Base-by-base conservation (phyloP, 495 filamentous ascomycete genomes). In the Neurospora hispaniola region DNA sequence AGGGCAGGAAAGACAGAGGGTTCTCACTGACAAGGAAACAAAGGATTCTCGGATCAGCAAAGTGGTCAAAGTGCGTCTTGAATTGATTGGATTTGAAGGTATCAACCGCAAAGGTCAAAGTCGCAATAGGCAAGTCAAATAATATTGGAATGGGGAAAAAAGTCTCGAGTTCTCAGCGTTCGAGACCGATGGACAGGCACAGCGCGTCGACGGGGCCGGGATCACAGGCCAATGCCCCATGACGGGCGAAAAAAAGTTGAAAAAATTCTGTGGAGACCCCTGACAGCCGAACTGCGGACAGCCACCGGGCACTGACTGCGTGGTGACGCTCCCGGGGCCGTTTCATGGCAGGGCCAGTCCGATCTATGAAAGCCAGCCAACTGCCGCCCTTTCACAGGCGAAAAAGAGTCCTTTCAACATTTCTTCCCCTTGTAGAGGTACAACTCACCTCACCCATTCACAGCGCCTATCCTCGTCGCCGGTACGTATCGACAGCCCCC, bases 191-290 rank as follows among this genome's bases (percentile, higher is more conserved):
- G 43, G 40, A 35, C 69, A 42, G 42, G 31, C 23, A 38, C 46
- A 40, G 68, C 43, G 40, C 44, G 31, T 54, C 69, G 69, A 59
- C 11, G n/a, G 69, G 44, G 62, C 23, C 71, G 73, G 16, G 44
- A 16, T 76, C 6, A 66, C 40, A 62, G 73, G 40, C 39, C 18
- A 71, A 38, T 42, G 5, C 12, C 69, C 74, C 75, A 78, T 80
- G 42, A 27, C 71, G 71, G 72, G 27, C 62, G 59, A 42, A 72
- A 54, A 76, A 76, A 72, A 77, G 79, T 75, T 76, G 62, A 78
- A 80, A 77, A 77, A 66, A 18, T 69, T 76, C 71, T 75, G 79
- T 80, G 78, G 79, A 78, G 79, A 75, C 46, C 27, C 27, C 27
- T 35, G 27, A 35, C 54, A 66, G 44, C 44, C 44, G 44, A 59